phyloP scores from a whole-genome alignment of 768 basidiomycete genomes.

The Dioszegia crocea region DNA sequence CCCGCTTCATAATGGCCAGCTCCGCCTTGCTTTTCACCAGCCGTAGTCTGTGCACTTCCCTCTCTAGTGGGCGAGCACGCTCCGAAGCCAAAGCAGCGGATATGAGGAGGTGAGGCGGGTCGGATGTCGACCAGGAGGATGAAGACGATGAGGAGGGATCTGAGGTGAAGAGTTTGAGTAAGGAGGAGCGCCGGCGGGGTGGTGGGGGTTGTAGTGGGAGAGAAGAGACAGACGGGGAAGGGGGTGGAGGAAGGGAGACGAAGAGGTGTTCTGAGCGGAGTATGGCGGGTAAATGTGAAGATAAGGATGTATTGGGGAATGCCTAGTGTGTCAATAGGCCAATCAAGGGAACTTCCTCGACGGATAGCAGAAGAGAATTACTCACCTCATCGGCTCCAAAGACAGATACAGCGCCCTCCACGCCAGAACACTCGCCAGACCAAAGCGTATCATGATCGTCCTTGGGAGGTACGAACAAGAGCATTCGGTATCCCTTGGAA shows the following conservation, averaged over 20 bases:
- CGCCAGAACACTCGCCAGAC: conserved; percentile 79
- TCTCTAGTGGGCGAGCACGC: conserved; percentile 59
- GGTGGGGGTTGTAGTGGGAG: conserved; percentile 47
- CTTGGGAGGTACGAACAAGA: conserved; percentile 72
- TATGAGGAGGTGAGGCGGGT: conserved; percentile 45
- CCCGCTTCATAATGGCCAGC: conserved; percentile 69
- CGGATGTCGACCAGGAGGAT: conserved; percentile 41
- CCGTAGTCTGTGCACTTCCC: conserved; percentile 67
- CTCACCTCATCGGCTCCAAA: conserved; percentile 73
- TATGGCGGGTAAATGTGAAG: conserved; percentile 58
- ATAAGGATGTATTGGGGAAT: conserved; percentile 34
- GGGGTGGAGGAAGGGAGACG: conserved; percentile 51
- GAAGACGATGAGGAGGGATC: conserved; percentile 51
- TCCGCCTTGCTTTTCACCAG: conserved; percentile 76
- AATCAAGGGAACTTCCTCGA: no score
- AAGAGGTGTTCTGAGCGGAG: conserved; percentile 53
- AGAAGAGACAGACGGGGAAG: conserved; percentile 41
- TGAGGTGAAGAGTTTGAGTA: conserved; percentile 55
- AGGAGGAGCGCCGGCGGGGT: conserved; percentile 56
- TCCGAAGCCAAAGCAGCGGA: conserved; percentile 53
- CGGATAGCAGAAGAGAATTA: neutral
- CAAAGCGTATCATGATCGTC: conserved; percentile 77
- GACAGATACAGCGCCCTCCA: conserved; percentile 60
- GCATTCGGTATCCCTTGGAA: conserved; percentile 77
- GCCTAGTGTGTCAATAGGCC: conserved; percentile 12